Percentiles rank a stretch among this genome's conserved stretches.
Conservation (phyloP, 345 rosid species). For the Rhodamnia argentea region DNA sequence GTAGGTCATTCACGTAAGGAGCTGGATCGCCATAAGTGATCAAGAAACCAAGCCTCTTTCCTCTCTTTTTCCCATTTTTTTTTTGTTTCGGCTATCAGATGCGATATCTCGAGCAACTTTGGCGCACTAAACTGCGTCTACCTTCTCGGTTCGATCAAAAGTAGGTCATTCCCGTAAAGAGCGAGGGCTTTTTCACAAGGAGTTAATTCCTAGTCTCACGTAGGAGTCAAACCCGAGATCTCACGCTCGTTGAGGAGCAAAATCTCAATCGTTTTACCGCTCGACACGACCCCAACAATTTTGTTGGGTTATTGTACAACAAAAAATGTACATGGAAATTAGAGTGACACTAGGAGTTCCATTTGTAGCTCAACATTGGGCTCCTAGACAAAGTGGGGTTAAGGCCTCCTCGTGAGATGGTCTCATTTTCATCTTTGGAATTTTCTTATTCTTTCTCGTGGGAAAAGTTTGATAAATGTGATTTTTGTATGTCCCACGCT, state of each 20-base stretch:
- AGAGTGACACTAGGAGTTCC: not conserved
- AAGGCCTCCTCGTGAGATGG: too few species aligned
- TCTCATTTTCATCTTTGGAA: too few species aligned
- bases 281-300: not conserved
- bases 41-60: too few species aligned
- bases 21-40: rapidly evolving
- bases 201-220: too few species aligned
- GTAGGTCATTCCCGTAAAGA: too few species aligned
- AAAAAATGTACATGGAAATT: not conserved
- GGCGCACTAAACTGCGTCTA: too few species aligned
- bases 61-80: too few species aligned
- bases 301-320: not conserved
- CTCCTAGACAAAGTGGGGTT: not conserved
- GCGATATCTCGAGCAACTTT: too few species aligned
- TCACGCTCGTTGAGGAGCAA: rapidly evolving
- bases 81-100: too few species aligned
- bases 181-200: too few species aligned
- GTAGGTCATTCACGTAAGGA: not conserved
- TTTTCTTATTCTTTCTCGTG: not conserved
- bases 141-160: too few species aligned
- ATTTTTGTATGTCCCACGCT: not conserved
- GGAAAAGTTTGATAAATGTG: too few species aligned
- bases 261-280: not conserved
- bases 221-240: not conserved
- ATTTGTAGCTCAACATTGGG: not conserved